These are phyloP conservation scores for Suhomyces yuchorum DNA, from an alignment of 1,139 yeast genomes.

Conservation along the genomic window DNA sequence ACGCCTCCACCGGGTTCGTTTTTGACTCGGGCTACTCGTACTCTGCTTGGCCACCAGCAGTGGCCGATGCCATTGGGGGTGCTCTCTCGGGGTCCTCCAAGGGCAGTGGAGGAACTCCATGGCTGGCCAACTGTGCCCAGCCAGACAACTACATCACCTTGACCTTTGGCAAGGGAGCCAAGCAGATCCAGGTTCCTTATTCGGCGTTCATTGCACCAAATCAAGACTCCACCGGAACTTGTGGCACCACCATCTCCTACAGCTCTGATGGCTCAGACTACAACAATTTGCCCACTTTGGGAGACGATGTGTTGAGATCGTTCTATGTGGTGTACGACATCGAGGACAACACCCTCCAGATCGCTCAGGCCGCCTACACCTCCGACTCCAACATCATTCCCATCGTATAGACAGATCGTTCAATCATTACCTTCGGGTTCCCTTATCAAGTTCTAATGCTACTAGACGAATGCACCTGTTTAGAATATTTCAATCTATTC, in stretches of 20 bases:
- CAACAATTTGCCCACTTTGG: conserved; percentile 16
- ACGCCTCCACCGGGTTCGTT: conserved; percentile 3
- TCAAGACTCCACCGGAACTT: not conserved
- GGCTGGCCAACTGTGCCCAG: conserved; percentile 2
- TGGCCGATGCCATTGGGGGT: conserved; percentile 8
- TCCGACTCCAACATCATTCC: conserved; percentile 14
- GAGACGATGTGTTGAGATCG: conserved; percentile 24
- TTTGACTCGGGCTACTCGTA: conserved; percentile 11
- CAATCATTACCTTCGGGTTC: no score
- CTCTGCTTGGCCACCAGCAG: conserved; percentile 4
- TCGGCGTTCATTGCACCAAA: conserved; percentile 7
- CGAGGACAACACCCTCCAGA: conserved; percentile 20
- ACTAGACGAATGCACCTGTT: not conserved
- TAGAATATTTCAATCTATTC: not conserved
- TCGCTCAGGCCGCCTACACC: conserved; percentile 23
- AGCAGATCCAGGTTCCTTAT: conserved; percentile 4
- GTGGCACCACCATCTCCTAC: not conserved
- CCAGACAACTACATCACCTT: conserved; percentile 5
- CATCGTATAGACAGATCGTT: not conserved
- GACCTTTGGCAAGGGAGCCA: conserved; percentile 6
- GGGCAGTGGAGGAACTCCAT: not conserved
- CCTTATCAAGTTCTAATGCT: no score
- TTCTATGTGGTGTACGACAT: conserved; percentile 28
- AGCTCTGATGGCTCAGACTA: conserved; percentile 4
- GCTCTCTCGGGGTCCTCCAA: conserved; percentile 3